A percentile compares a stretch with the other conserved stretches of the same genome.
These are phyloP conservation scores for Plasmodium knowlesi DNA, from an alignment of 169 alveolate genomes.

Conservation along the genomic window DNA sequence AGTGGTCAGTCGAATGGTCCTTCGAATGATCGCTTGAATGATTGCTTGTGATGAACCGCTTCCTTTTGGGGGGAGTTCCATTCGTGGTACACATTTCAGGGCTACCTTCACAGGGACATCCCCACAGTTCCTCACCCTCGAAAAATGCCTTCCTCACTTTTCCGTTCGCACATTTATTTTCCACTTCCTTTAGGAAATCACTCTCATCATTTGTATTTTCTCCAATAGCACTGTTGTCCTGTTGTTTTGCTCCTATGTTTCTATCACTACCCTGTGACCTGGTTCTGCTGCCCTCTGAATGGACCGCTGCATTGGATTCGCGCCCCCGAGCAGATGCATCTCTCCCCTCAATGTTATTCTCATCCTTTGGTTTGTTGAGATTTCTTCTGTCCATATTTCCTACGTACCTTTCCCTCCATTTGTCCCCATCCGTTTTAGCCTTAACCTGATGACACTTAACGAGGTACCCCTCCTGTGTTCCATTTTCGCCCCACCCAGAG, in stretches of 20 bases:
- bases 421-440: neutral
- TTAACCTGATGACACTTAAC: neutral
- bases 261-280: neutral
- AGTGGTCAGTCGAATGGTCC: neutral
- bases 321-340: neutral
- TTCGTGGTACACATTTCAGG: neutral
- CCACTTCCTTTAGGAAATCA: neutral
- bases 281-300: neutral
- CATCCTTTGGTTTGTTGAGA: neutral
- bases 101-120: neutral
- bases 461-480: neutral
- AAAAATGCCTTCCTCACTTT: neutral
- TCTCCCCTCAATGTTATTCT: neutral
- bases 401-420: neutral
- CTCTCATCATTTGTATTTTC: neutral
- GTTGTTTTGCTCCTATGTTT: neutral
- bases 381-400: neutral
- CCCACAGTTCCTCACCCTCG: neutral
- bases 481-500: neutral
- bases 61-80: neutral
- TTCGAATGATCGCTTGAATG: neutral
- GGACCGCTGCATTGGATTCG: neutral
- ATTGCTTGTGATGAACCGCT: neutral
- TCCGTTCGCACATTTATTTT: neutral
- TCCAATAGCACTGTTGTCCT: neutral